Evolutionary conservation across 2,329 filamentous ascomycete species (phyloP), one percentile per base, ranked within the genome.

Genomic region (Trichophyton schoenleinii): DNA sequence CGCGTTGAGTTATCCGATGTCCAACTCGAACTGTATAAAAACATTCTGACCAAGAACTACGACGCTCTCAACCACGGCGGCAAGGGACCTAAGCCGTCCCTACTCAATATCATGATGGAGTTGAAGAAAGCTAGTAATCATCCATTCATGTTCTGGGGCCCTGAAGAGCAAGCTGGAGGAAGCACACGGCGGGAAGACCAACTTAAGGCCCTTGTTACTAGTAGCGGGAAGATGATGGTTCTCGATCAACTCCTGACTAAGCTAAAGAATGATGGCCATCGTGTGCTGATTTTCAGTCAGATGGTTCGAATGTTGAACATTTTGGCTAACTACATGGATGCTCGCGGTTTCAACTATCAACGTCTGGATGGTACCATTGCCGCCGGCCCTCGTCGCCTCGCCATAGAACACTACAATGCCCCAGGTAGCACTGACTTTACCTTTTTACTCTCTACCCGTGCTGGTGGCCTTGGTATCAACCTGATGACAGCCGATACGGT

Each of bases 281-380:
- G 94, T 60, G 95, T 99, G 11, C 78, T 99, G 65, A 97, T 99
- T 66, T 99, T 99, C 79, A 97, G 92, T 72, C 94, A 99, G 72
- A 99, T 99, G 94, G 95, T 99, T 41, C 95, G 90, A 71, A 97
- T 99, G 88, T 82, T 99, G 22, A 91, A 99, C 70, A 94, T 99
- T 60, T 81, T 99, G 1, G 89, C 90, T 53, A 92, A 99, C 69
- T 99, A 99, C 71, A 83, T 97, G 66, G 88, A 90, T 59, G 83
- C 94, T 60, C 87, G 94, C 64, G 91, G 91, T n/a, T 95, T 97
- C 74, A 86, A 94, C 63, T 97, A 94, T 70, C 95, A 99, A 71
- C 84, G 94, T 18, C 83, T 99, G 6, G 94, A 99, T 71, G 94
- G 94, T 67, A 99, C 94, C 1, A 96, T 99, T 66, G 87, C 89